phyloP scores from a whole-genome alignment of 495 filamentous ascomycete species.

The Aspergillus mulundensis region DNA sequence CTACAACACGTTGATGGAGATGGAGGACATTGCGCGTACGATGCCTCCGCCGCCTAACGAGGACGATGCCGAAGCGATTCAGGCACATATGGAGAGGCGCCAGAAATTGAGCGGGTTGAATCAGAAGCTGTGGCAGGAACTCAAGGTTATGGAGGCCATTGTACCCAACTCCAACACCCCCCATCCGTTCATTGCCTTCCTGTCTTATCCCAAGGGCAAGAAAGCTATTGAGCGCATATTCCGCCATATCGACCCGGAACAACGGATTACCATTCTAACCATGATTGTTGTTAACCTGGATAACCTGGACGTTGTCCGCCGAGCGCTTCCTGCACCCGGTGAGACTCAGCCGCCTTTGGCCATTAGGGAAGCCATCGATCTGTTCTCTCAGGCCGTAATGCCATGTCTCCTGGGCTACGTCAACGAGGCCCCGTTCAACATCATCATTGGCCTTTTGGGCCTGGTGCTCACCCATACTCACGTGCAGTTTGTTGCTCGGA shows the following conservation, averaged over 20 bases:
- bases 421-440: slow-evolving; percentile 83
- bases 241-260: slow-evolving; percentile 85
- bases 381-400: slow-evolving; percentile 85
- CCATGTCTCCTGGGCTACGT: slow-evolving; percentile 82
- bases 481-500: slow-evolving; percentile 70
- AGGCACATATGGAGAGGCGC: slow-evolving; percentile 68
- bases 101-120: slow-evolving; percentile 68
- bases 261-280: slow-evolving; percentile 89
- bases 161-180: slow-evolving; percentile 62
- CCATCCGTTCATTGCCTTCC: slow-evolving; percentile 95
- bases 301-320: slow-evolving; percentile 79
- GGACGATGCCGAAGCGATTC: slow-evolving; percentile 58
- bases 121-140: slow-evolving; percentile 70
- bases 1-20: slow-evolving; percentile 80
- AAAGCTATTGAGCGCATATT: slow-evolving; percentile 92
- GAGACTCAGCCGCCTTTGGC: slow-evolving; percentile 65
- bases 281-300: slow-evolving; percentile 96
- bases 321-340: slow-evolving; percentile 63
- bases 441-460: slow-evolving; percentile 83
- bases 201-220: slow-evolving; percentile 94
- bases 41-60: slow-evolving; percentile 66
- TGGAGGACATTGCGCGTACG: slow-evolving; percentile 93
- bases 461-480: slow-evolving; percentile 79
- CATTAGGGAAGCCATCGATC: slow-evolving; percentile 84
- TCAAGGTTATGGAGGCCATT: slow-evolving; percentile 90